Base-by-base conservation (phyloP, 2,329 filamentous ascomycete genomes). In the Colletotrichum lentis region DNA sequence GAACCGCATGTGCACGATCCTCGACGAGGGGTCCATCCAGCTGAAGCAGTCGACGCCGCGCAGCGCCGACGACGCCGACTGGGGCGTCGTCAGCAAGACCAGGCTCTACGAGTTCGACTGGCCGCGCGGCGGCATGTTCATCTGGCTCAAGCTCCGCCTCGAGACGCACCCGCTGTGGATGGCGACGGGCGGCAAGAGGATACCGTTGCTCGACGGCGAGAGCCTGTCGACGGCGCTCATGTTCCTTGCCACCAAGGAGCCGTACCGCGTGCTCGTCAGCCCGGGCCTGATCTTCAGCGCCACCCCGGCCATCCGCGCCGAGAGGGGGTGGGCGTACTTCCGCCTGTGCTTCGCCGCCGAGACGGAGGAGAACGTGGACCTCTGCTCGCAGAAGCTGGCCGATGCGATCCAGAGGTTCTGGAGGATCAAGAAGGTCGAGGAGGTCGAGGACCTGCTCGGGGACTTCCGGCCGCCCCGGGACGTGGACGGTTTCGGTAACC, bases 51-150 rank as follows among this genome's bases (percentile, higher is more conserved):
- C 85, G n/a, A 84, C 80, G 0, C 81, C 82, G 2, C 73, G 80
- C 52, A 79, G 79, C 53, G 73, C 76, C 37, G 66, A 74, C n/a
- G 80, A 84, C 43, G 80, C 85, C 47, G 91, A 91, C 66, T 96
- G 92, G 90, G 86, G 90, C 67, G 85, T 94, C 67, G 85, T 96
- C 54, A 89, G 90, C 74, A 94, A 91, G 79, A 90, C 87, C 1
- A 84, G 85, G 69, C 85, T 97, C 72, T 92, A 90, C 77, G 87
- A 89, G 53, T 97, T 96, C 75, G 80, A 86, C 72, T 93, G 91
- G 85, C 94, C 94, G 1, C 87, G 91, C 35, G 94, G 90, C 43
- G 94, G 94, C 75, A 97, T 97, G 94, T 97, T 97, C 77, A 79
- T 96, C 64, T 97, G 94, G 94, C 74, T 97, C 3, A 85, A 87